Base-by-base conservation (phyloP, 2,329 filamentous ascomycete species). In the Monosporascus sp. region DNA sequence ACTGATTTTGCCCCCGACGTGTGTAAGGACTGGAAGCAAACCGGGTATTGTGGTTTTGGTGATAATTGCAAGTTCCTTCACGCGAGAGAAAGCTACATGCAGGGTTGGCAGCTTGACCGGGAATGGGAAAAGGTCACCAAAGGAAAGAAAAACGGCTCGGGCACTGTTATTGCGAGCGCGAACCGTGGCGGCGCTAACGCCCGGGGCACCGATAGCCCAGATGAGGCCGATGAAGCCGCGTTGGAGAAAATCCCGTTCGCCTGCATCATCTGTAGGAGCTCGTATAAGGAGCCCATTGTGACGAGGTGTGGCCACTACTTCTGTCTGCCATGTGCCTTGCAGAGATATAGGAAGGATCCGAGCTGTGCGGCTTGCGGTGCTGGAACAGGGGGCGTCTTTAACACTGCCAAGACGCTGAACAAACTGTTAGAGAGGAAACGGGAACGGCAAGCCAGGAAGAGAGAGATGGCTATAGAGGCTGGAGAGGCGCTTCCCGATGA, bases 241-340 rank as follows among this genome's bases (percentile, higher is more conserved):
- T 73, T 96, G 49, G 86, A 92, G 67, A 88, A 86, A 63, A 96
- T 96, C 22, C 92, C 92, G 0, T 96, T 96, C 67, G 89, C 84
- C 1, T 97, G 92, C 70, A 83, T 96, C 58, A 90, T 96, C 57
- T 97, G 92, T 77, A 85, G 86, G 63, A 81, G 84, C 38, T 72
- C 85, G 1, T 97, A 96, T 72, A 87, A 84, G 63, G 79, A 82
- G 53, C 93, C 94, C 0, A 82, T 97, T 14, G 76, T 93, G 24
- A 97, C 94, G 14, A 88, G 91, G 60, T 99, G 94, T 61, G 89
- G 91, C 0, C 94, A 99, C 70, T 97, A 97, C 70, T 97, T 97
- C 67, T 99, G 94, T 68, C 89, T 97, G 70, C 78, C 81, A 1
- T 99, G 94, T 70, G 94, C 94, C 26, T 75, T 97, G 62, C 85